These are phyloP conservation scores for Rubus idaeus DNA, from an alignment of 306 rosid genomes.

Conservation along the genomic window DNA sequence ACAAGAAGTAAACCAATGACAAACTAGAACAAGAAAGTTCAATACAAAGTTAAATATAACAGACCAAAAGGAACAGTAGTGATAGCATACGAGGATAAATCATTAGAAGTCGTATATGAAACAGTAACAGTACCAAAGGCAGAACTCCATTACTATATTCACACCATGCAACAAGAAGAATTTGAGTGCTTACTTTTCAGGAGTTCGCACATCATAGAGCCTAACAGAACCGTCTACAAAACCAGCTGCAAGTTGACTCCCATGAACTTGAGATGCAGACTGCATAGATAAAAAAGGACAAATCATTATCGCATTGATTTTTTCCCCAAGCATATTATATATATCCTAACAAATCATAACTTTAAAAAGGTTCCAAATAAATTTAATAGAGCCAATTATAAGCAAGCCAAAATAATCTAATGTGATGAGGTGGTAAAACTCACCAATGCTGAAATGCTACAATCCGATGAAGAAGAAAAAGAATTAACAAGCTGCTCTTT, in stretches of 20 bases:
- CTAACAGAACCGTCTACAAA: constrained; percentile 85
- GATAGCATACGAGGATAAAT: neutral
- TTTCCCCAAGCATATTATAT: neutral
- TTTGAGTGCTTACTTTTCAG: constrained; percentile 66
- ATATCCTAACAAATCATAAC: neutral
- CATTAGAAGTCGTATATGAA: neutral
- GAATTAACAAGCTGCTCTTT: constrained; percentile 79
- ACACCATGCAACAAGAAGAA: constrained; percentile 6
- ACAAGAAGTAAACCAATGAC: constrained; percentile 1
- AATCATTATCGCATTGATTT: neutral
- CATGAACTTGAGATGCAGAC: constrained; percentile 98
- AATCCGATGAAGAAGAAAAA: constrained; percentile 77
- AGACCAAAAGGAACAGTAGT: neutral
- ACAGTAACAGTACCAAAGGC: neutral
- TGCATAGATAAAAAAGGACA: constrained; percentile 28
- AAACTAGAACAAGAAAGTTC: neutral
- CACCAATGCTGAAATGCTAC: constrained; percentile 91
- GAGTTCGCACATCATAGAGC: constrained; percentile 82
- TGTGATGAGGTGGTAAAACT: constrained; percentile 32
- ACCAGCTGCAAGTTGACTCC: constrained; percentile 96
- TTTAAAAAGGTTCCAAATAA: neutral
- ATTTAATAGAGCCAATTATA: neutral
- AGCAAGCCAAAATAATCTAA: neutral
- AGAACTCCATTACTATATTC: neutral
- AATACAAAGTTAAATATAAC: neutral